Evolutionary conservation across 192 early-diverging fungal species (phyloP).

Genomic region (Backusella psychrophila): DNA sequence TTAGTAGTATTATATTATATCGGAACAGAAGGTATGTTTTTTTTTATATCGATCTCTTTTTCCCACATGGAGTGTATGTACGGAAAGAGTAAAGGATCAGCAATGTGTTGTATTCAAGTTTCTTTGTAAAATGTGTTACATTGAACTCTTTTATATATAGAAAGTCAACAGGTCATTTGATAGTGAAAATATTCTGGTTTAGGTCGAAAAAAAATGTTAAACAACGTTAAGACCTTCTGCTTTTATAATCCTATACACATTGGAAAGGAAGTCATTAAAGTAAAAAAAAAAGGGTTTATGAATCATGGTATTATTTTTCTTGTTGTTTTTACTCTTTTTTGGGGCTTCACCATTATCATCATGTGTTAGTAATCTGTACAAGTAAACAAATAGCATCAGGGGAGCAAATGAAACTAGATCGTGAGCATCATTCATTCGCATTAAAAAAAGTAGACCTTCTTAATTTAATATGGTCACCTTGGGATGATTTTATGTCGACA

Average conservation of each 20-base stretch:
- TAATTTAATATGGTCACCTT: not conserved
- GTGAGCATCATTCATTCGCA: too few relatives aligned
- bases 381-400: not conserved
- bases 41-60: not conserved
- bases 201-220: not conserved
- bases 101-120: not conserved
- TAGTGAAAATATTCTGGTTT: not conserved
- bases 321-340: not conserved
- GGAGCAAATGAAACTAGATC: not conserved
- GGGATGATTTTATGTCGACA: not conserved
- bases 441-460: too few relatives aligned
- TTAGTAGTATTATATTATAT: not conserved
- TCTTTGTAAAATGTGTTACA: not conserved
- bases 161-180: not conserved
- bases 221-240: not conserved
- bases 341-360: not conserved
- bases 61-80: not conserved
- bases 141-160: not conserved
- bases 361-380: not conserved
- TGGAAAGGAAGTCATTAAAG: not conserved
- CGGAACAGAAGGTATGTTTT: not conserved
- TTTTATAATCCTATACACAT: not conserved
- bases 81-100: not conserved
- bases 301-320: not conserved
- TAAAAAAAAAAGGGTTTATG: not conserved